These are phyloP conservation scores for Ustilago hordei DNA, from an alignment of 1,284 basidiomycete genomes.

Conservation along the genomic window DNA sequence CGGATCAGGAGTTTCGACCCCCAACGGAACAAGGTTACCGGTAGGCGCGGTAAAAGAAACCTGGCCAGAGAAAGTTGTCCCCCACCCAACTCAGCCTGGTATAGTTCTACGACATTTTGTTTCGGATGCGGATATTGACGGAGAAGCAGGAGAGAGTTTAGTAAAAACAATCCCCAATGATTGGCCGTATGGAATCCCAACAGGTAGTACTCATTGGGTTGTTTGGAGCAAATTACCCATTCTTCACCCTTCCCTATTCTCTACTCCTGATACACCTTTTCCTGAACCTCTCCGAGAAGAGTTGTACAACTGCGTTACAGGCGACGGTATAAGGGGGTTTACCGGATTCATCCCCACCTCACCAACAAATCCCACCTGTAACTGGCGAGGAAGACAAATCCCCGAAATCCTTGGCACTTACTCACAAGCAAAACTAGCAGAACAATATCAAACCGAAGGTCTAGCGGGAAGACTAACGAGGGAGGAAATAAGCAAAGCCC, in stretches of 20 bases:
- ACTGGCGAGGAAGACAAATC: background rate
- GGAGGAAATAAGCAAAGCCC: constrained; percentile 25
- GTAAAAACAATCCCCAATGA: constrained; percentile 57
- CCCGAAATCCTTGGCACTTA: constrained; percentile 18
- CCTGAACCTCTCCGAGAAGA: constrained; percentile 10
- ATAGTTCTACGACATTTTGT: constrained; percentile 34
- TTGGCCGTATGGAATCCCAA: constrained; percentile 64
- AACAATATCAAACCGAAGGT: background rate
- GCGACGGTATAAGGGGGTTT: constrained; percentile 58
- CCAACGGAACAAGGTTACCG: constrained; percentile 18
- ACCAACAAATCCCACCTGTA: constrained; percentile 10
- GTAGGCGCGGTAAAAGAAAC: constrained; percentile 32
- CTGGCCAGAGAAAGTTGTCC: constrained; percentile 38
- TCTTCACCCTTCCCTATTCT: constrained; percentile 41
- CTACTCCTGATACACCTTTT: constrained; percentile 34
- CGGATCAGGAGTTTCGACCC: constrained; percentile 23
- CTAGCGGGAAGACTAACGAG: background rate
- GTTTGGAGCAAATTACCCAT: constrained; percentile 57
- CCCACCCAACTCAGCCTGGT: constrained; percentile 13
- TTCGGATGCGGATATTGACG: constrained; percentile 15
- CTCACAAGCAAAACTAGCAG: constrained; percentile 25
- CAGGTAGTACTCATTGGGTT: constrained; percentile 50
- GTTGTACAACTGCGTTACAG: constrained; percentile 48
- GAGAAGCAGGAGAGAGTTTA: constrained; percentile 15
- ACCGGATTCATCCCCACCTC: constrained; percentile 32